These are phyloP conservation scores for Cutaneotrichosporon dermatis DNA, from an alignment of 1,284 basidiomycete species.

Conservation along the genomic window DNA sequence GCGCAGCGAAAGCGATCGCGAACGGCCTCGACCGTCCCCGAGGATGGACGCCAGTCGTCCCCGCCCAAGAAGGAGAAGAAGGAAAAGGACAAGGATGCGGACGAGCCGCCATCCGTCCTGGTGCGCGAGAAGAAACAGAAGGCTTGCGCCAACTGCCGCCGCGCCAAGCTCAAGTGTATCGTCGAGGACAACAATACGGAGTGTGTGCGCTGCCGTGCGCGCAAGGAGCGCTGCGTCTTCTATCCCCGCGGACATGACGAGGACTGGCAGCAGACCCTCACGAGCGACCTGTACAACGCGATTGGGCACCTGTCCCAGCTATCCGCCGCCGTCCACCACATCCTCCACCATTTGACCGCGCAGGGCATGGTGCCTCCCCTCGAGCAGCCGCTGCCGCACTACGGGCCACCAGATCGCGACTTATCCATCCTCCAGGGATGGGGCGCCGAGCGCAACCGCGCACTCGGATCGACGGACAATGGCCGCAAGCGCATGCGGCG, in stretches of 20 bases:
- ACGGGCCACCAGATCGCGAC: constrained; percentile 35
- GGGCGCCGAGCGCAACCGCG: constrained; percentile 25
- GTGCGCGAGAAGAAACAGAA: constrained; percentile 30
- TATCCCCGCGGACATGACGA: constrained; percentile 43
- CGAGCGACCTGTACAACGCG: constrained; percentile 30
- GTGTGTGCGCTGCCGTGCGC: constrained; percentile 37
- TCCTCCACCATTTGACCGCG: constrained; percentile 30
- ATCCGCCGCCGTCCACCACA: constrained; percentile 34
- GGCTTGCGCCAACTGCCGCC: constrained; percentile 41
- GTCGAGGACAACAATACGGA: constrained; percentile 33
- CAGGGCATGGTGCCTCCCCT: constrained; percentile 31
- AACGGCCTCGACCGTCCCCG: no score
- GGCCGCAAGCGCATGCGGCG: constrained; percentile 19
- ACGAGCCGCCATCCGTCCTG: constrained; percentile 15
- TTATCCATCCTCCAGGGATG: constrained; percentile 27
- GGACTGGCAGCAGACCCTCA: constrained; percentile 41
- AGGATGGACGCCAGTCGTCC: not conserved
- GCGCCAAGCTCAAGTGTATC: constrained; percentile 44
- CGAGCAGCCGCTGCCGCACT: constrained; percentile 19
- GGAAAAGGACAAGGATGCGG: constrained; percentile 18
- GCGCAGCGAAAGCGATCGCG: not conserved
- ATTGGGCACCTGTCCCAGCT: constrained; percentile 31
- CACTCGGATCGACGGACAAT: constrained; percentile 24
- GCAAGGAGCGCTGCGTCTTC: constrained; percentile 41
- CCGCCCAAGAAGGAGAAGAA: constrained; percentile 13